Conservation (phyloP, 805 yeast genomes). For the Kodamaea neixiangensis region DNA sequence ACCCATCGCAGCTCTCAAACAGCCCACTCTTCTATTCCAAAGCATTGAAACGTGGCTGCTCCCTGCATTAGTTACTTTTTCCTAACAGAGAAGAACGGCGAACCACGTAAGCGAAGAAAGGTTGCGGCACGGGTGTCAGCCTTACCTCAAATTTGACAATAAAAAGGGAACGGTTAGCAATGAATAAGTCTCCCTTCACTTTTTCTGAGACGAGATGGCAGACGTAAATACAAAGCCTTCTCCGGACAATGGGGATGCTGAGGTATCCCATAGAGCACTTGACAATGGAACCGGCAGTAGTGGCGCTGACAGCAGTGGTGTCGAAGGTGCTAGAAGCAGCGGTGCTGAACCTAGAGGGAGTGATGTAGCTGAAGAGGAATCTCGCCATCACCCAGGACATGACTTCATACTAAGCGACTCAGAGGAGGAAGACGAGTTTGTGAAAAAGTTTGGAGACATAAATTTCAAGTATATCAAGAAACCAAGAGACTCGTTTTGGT, state of each 20-base stretch:
- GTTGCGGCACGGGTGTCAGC: background rate
- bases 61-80: background rate
- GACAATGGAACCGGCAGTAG: background rate
- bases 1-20: background rate
- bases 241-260: background rate
- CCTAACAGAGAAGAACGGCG: background rate
- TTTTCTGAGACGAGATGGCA: background rate
- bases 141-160: background rate
- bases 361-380: background rate
- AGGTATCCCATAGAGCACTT: background rate
- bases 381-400: background rate
- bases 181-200: background rate
- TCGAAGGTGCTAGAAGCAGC: background rate
- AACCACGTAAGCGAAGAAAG: background rate
- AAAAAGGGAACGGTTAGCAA: background rate
- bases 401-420: background rate
- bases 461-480: conserved; percentile 47
- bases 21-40: background rate
- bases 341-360: background rate
- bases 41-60: background rate
- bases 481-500: conserved; percentile 40
- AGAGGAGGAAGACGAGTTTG: conserved; percentile 31
- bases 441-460: conserved; percentile 51
- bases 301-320: background rate
- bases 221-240: background rate